These are phyloP conservation scores for Zoysia pacifica DNA, from an alignment of 176 grass and related monocot genomes.

Conservation along the genomic window DNA sequence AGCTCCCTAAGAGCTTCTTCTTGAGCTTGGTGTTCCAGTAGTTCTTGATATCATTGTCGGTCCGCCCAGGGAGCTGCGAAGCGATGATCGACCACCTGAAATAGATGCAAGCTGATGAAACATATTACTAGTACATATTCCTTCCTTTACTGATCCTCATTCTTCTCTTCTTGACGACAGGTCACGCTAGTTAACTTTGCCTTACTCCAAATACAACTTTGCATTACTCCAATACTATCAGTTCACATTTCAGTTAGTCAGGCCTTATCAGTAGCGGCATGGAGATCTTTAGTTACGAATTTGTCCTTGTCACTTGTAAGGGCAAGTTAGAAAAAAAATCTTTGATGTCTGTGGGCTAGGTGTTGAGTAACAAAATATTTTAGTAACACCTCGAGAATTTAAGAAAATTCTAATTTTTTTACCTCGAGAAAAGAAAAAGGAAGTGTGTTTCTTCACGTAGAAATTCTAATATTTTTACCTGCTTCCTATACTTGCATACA, in stretches of 20 bases:
- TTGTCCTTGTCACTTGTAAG: too few relatives aligned
- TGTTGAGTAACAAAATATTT: too few relatives aligned
- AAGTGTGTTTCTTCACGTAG: too few relatives aligned
- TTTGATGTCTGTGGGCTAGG: too few relatives aligned
- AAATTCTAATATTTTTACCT: constrained; percentile 48
- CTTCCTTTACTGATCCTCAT: neutral
- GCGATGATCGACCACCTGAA: constrained; percentile 91
- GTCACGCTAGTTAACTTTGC: neutral
- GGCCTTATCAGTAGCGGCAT: neutral
- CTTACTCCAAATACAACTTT: neutral
- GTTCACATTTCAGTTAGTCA: neutral
- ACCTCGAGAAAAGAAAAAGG: too few relatives aligned
- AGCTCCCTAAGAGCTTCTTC: constrained; percentile 68
- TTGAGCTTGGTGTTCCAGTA: constrained; percentile 96
- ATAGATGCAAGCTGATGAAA: neutral
- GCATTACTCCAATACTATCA: neutral
- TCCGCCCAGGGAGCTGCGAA: constrained; percentile 75
- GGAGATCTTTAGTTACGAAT: neutral
- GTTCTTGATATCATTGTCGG: constrained; percentile 96
- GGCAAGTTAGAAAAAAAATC: too few relatives aligned
- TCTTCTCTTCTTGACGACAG: neutral
- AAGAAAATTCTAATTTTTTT: too few relatives aligned
- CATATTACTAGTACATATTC: neutral
- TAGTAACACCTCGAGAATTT: too few relatives aligned
- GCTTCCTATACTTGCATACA: constrained; percentile 87